phyloP scores from a whole-genome alignment of 2,329 filamentous ascomycete species.

The Penicillium sp. region DNA sequence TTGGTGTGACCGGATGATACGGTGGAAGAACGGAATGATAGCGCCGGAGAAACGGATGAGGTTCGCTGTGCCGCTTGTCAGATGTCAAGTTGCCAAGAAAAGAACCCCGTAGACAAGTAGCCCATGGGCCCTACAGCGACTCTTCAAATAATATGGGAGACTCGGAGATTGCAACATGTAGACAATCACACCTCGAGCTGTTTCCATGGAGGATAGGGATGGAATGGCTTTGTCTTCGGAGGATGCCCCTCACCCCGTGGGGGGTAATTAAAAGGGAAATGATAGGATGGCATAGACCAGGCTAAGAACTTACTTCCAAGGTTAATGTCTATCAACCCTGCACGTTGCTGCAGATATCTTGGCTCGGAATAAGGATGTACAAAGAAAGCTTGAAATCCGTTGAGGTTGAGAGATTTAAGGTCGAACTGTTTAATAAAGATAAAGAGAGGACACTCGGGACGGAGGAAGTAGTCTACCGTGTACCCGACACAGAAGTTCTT shows the following conservation, averaged over 20 bases:
- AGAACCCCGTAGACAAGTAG: not conserved
- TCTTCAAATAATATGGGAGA: not conserved
- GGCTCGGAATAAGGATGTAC: not conserved
- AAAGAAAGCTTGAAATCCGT: not conserved
- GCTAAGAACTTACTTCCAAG: constrained; percentile 7
- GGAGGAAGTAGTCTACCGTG: not conserved
- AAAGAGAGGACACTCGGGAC: not conserved
- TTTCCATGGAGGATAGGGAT: not conserved
- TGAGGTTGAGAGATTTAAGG: not conserved
- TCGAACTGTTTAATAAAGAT: not conserved
- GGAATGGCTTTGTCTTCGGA: not conserved
- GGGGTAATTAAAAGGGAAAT: not conserved
- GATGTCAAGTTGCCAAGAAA: constrained; percentile 11
- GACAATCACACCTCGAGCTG: not conserved
- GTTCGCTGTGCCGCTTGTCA: constrained; percentile 11
- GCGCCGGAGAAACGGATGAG: constrained; percentile 36
- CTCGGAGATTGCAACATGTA: not conserved
- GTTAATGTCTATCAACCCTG: constrained; percentile 2
- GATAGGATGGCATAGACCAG: constrained; percentile 1
- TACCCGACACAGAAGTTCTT: constrained; percentile 1
- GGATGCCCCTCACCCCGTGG: not conserved
- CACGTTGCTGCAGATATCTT: not conserved
- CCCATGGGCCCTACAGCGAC: not conserved
- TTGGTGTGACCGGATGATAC: constrained; percentile 9
- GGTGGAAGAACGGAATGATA: constrained; percentile 16